phyloP scores from a whole-genome alignment of 441 rosid genomes.

The Aleurites moluccanus region DNA sequence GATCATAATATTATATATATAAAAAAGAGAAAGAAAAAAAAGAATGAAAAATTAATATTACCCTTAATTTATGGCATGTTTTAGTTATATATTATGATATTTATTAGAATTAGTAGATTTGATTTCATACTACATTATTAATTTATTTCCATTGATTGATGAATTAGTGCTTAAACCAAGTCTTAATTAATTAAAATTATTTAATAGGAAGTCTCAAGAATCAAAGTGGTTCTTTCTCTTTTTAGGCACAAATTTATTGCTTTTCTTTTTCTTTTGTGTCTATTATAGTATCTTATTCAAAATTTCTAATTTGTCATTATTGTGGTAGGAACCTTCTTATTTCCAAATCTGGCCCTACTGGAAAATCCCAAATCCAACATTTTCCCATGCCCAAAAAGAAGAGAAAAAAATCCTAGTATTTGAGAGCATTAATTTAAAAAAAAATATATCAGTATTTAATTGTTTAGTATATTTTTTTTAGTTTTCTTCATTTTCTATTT shows the following conservation, averaged over 20 bases:
- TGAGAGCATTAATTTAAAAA: neutral
- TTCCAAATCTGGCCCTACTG: neutral
- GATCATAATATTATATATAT: conserved; percentile 5
- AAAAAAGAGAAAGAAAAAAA: neutral
- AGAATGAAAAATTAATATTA: neutral
- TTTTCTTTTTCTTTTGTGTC: neutral
- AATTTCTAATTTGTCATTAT: conserved; percentile 21
- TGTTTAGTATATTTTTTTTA: too few relatives aligned
- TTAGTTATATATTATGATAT: neutral
- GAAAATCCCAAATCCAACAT: neutral
- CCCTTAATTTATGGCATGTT: neutral
- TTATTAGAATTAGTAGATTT: neutral
- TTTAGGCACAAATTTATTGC: neutral
- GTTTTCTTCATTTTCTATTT: neutral
- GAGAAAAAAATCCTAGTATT: neutral
- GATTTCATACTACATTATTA: neutral
- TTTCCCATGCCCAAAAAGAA: neutral
- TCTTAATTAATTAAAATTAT: neutral
- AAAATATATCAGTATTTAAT: too few relatives aligned
- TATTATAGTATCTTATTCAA: neutral
- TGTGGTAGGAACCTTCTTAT: neutral
- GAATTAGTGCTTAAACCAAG: neutral
- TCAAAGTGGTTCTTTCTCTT: conserved; percentile 3
- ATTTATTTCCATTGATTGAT: neutral
- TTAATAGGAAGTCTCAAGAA: neutral